These are phyloP conservation scores for Daldinia decipiens DNA, from an alignment of 495 filamentous ascomycete species.

Conservation along the genomic window DNA sequence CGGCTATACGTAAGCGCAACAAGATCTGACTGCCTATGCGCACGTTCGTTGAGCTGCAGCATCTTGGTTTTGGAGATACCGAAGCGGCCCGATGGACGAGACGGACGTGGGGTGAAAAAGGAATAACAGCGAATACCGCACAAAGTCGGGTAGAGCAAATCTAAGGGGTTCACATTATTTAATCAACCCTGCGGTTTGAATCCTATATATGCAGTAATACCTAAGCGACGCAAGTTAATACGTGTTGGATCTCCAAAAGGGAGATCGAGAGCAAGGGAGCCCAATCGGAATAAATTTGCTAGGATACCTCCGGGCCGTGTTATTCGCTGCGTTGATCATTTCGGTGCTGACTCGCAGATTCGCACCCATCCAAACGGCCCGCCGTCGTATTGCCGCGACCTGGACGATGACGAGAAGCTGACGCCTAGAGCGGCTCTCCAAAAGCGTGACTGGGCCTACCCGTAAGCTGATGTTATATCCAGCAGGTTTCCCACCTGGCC, in stretches of 20 bases:
- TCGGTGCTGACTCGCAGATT: slow-evolving; percentile 44
- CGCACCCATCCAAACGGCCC: slow-evolving; percentile 31
- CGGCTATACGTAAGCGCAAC: slow-evolving; percentile 36
- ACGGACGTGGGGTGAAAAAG: slow-evolving; percentile 5
- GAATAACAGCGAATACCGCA: slow-evolving; percentile 4
- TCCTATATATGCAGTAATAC: slow-evolving; percentile 34
- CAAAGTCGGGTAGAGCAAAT: neutral
- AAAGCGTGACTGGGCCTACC: slow-evolving; percentile 29
- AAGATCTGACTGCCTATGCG: slow-evolving; percentile 32
- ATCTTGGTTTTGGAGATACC: slow-evolving; percentile 16
- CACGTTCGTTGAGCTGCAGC: slow-evolving; percentile 29
- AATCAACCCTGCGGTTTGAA: slow-evolving; percentile 18
- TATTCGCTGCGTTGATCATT: slow-evolving; percentile 20
- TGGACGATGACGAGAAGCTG: slow-evolving; percentile 33
- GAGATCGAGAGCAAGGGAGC: slow-evolving; percentile 11
- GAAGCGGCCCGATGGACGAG: slow-evolving; percentile 31
- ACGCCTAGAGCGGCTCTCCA: slow-evolving; percentile 38
- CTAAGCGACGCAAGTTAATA: slow-evolving; percentile 24
- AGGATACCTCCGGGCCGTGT: slow-evolving; percentile 7
- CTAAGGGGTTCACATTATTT: neutral
- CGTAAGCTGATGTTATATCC: slow-evolving; percentile 46
- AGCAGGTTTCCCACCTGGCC: slow-evolving; percentile 32
- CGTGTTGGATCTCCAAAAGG: slow-evolving; percentile 26
- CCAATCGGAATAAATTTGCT: slow-evolving; percentile 27
- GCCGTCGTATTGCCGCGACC: slow-evolving; percentile 34